Conservation (phyloP, 1,284 basidiomycete genomes). For the Waitea zeae region DNA sequence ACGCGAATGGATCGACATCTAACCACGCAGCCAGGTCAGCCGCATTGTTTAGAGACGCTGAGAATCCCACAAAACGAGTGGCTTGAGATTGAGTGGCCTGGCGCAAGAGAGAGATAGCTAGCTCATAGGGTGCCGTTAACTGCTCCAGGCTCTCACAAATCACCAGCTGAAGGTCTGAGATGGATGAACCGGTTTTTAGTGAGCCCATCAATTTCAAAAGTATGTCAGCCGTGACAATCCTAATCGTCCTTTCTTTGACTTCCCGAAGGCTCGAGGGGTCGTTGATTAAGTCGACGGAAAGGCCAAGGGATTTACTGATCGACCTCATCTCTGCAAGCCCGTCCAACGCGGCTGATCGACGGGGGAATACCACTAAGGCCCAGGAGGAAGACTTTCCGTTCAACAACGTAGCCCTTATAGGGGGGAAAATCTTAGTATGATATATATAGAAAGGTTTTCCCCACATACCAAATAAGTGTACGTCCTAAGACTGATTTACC, state of each 20-base stretch:
- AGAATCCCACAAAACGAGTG: constrained; percentile 67
- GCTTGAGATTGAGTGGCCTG: constrained; percentile 39
- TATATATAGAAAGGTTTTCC: too few species aligned
- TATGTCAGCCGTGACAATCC: constrained; percentile 32
- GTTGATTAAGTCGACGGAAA: constrained; percentile 25
- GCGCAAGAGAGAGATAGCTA: constrained; percentile 56
- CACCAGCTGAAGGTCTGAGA: constrained; percentile 41
- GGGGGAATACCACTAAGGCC: too few species aligned
- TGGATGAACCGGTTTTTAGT: constrained; percentile 12
- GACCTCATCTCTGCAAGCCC: too few species aligned
- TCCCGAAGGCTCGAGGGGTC: constrained; percentile 15
- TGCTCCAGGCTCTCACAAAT: constrained; percentile 81
- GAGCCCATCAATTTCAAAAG: constrained; percentile 26
- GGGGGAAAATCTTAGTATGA: too few species aligned
- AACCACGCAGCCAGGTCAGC: constrained; percentile 77
- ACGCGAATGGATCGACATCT: constrained; percentile 40
- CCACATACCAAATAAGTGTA: too few species aligned
- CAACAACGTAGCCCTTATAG: too few species aligned
- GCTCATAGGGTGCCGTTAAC: constrained; percentile 72
- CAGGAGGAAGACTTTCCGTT: too few species aligned
- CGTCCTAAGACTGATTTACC: constrained; percentile 85
- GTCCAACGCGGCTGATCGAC: too few species aligned
- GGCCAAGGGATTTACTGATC: too few species aligned
- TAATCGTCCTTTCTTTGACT: constrained; percentile 24
- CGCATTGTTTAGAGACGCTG: constrained; percentile 69